These are phyloP conservation scores for Dicorynia guianensis DNA, from an alignment of 306 rosid species.

Conservation along the genomic window DNA sequence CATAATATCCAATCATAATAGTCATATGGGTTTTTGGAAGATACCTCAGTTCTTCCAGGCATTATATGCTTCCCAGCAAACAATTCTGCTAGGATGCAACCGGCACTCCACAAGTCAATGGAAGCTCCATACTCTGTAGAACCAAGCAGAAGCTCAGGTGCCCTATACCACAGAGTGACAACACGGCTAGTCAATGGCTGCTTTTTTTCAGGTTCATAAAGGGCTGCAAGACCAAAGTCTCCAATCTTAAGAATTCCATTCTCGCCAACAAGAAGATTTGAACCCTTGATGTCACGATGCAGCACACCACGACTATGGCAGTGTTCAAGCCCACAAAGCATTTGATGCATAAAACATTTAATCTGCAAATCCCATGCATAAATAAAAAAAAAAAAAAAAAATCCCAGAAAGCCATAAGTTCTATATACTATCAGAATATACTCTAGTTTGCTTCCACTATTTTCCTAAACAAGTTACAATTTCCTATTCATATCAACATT, in stretches of 20 bases:
- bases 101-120: constrained; percentile 90
- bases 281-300: constrained; percentile 96
- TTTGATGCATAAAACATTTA: constrained; percentile 81
- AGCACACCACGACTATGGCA: constrained; percentile 84
- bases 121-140: constrained; percentile 78
- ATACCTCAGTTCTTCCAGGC: constrained; percentile 98
- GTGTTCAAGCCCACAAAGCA: constrained; percentile 83
- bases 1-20: neutral
- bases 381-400: neutral
- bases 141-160: constrained; percentile 96
- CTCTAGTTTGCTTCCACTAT: neutral
- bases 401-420: neutral
- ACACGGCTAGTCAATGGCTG: constrained; percentile 90
- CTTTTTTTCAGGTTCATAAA: constrained; percentile 63
- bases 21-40: constrained; percentile 22
- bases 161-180: constrained; percentile 91
- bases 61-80: constrained; percentile 83
- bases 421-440: neutral
- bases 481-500: neutral
- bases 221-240: constrained; percentile 91
- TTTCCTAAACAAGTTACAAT: constrained; percentile 16
- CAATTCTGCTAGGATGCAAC: constrained; percentile 92
- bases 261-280: constrained; percentile 77
- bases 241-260: constrained; percentile 89
- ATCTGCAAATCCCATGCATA: constrained; percentile 59